Evolutionary conservation across 345 rosid species (phyloP).

Genomic region (Orychophragmus violaceus): DNA sequence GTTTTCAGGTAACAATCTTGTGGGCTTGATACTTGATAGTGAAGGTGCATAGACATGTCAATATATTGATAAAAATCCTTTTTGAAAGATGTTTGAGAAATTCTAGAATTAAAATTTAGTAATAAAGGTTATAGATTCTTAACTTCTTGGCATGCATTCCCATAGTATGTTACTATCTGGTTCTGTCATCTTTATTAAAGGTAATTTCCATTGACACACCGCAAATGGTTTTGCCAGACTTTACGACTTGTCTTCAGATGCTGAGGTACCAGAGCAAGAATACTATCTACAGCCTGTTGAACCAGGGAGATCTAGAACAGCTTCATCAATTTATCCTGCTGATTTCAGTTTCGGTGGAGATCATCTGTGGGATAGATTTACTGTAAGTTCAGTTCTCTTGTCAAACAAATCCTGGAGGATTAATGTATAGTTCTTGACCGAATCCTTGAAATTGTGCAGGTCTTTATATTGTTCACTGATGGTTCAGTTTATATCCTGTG

Average conservation of each 20-base stretch:
- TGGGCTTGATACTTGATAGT: neutral
- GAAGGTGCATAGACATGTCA: neutral
- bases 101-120: neutral
- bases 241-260: conserved; percentile 69
- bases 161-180: neutral
- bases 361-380: conserved; percentile 93
- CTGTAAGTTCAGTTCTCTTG: conserved; percentile 52
- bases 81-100: neutral
- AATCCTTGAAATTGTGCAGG: conserved; percentile 46
- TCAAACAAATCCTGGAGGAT: conserved; percentile 5
- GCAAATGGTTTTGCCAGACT: conserved; percentile 45
- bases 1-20: conserved; percentile 67
- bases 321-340: conserved; percentile 75
- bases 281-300: conserved; percentile 88
- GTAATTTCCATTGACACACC: neutral
- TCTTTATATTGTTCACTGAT: conserved; percentile 72
- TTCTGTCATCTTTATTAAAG: neutral
- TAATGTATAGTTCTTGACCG: conserved; percentile 2
- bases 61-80: neutral
- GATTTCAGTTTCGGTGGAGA: conserved; percentile 85
- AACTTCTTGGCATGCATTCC: neutral
- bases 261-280: conserved; percentile 88
- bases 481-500: conserved; percentile 82
- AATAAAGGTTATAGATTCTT: conserved; percentile 1
- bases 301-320: conserved; percentile 69